These are phyloP conservation scores for Cronartium quercuum DNA, from an alignment of 1,284 basidiomycete genomes.

Conservation along the genomic window DNA sequence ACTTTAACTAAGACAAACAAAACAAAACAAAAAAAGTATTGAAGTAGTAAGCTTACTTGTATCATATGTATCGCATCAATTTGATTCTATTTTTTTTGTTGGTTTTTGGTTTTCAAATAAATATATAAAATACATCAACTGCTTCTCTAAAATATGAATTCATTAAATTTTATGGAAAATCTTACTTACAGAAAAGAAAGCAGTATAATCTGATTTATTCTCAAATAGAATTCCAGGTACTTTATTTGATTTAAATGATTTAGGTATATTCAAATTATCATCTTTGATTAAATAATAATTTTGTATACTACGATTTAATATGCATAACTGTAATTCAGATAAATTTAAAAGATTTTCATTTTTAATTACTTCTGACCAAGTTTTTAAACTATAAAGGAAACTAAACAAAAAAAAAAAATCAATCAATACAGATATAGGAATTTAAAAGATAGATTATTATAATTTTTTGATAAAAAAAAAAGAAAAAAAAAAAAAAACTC, in stretches of 20 bases:
- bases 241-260: conserved; percentile 23
- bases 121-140: too few species aligned
- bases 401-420: not conserved
- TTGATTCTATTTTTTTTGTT: conserved; percentile 5
- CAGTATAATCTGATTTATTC: conserved; percentile 38
- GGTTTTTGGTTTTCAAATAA: too few species aligned
- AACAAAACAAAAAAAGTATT: too few species aligned
- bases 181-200: conserved; percentile 36
- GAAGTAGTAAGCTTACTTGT: conserved; percentile 6
- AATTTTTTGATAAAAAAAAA: too few species aligned
- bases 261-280: not conserved
- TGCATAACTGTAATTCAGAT: conserved; percentile 24
- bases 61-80: conserved; percentile 40
- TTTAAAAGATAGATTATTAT: too few species aligned
- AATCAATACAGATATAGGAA: too few species aligned
- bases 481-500: not conserved
- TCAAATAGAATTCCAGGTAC: conserved; percentile 38
- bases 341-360: conserved; percentile 8
- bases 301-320: conserved; percentile 28
- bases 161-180: too few species aligned
- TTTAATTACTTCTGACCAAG: conserved; percentile 31
- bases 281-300: conserved; percentile 37
- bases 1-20: too few species aligned
- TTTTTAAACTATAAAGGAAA: conserved; percentile 36
- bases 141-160: too few species aligned